Evolutionary conservation across 352 stramenopile genomes (phyloP).

Genomic region (Salisapilia sapeloensis): DNA sequence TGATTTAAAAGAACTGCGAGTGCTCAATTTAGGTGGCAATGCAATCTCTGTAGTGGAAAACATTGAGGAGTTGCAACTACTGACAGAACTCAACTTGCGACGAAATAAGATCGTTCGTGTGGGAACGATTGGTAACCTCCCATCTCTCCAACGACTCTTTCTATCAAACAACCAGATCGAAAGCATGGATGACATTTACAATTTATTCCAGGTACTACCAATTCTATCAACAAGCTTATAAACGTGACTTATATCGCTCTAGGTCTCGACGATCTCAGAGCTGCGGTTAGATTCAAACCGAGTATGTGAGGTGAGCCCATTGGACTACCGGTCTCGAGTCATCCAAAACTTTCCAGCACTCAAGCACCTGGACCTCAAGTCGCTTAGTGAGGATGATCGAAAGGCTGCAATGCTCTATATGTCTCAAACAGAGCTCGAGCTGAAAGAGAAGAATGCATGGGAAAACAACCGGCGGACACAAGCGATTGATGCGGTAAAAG

Average conservation of each 20-base stretch:
- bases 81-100: conserved; percentile 84
- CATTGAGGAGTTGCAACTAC: conserved; percentile 49
- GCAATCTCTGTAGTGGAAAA: conserved; percentile 57
- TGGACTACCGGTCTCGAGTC: conserved; percentile 47
- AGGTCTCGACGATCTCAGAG: conserved; percentile 59
- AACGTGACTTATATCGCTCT: background rate
- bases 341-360: conserved; percentile 57
- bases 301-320: conserved; percentile 22
- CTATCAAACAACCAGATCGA: conserved; percentile 83
- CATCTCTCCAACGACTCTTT: conserved; percentile 76
- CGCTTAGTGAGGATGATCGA: conserved; percentile 58
- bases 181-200: conserved; percentile 44
- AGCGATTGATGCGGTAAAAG: conserved; percentile 20
- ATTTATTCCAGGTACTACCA: conserved; percentile 24
- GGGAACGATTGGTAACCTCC: conserved; percentile 36
- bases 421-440: conserved; percentile 8
- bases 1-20: conserved; percentile 63
- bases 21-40: conserved; percentile 86
- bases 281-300: conserved; percentile 77
- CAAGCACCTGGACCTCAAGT: conserved; percentile 72
- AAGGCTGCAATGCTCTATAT: conserved; percentile 21
- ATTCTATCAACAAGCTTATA: background rate
- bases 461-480: conserved; percentile 25
- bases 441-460: conserved; percentile 24
- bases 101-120: conserved; percentile 61